A percentile compares a stretch with the other conserved stretches of the same genome.
Evolutionary conservation across 176 grass and related monocot genomes (phyloP).

Genomic region (Aechmea fasciata): DNA sequence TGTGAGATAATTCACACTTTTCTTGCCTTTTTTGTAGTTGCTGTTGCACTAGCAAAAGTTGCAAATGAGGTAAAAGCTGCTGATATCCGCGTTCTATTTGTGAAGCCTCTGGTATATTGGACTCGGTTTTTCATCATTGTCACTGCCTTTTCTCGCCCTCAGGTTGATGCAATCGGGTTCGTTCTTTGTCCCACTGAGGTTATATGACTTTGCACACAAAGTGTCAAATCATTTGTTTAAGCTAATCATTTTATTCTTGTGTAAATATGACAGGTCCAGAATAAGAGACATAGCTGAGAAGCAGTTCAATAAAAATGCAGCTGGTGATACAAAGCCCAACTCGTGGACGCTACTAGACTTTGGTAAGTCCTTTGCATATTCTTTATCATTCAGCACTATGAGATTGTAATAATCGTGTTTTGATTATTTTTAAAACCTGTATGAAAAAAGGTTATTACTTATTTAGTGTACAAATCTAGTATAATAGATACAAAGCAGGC

Average conservation of each 20-base stretch:
- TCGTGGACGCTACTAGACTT: conserved; percentile 94
- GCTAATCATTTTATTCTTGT: background rate
- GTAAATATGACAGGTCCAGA: conserved; percentile 41
- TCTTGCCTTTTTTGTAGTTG: conserved; percentile 40
- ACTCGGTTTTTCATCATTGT: conserved; percentile 92
- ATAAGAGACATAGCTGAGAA: conserved; percentile 85
- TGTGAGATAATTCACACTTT: background rate
- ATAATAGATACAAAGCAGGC: background rate
- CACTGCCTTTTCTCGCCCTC: conserved; percentile 88
- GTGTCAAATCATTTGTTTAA: background rate
- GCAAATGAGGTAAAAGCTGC: conserved; percentile 85
- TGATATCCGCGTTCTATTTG: conserved; percentile 72
- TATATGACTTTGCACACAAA: background rate
- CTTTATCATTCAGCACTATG: background rate
- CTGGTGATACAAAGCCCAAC: conserved; percentile 86
- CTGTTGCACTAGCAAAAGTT: conserved; percentile 66
- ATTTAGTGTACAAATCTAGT: background rate
- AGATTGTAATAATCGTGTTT: background rate
- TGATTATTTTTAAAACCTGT: background rate
- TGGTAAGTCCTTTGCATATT: conserved; percentile 28
- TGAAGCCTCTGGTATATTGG: conserved; percentile 91
- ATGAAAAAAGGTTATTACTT: background rate
- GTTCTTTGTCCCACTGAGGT: conserved; percentile 1
- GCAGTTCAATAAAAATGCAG: conserved; percentile 70
- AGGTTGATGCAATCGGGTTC: conserved; percentile 92